Base-by-base conservation (phyloP, 148 eudicot genomes). In the Vaccinium darrowii region DNA sequence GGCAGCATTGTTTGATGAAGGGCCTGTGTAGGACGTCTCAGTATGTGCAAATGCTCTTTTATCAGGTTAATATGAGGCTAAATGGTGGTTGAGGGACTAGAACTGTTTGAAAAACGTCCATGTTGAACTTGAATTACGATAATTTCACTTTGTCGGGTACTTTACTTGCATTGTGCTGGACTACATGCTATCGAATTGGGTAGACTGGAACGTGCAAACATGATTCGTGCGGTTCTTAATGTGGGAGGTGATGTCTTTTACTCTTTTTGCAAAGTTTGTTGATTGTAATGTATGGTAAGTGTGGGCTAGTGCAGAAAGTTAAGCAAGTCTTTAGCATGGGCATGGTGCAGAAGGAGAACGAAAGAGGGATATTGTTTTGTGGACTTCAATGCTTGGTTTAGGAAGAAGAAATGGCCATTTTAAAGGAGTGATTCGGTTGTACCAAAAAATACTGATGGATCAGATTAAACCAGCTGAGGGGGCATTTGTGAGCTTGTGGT, bases 271-370 rank as follows among this genome's bases (percentile, higher is more conserved):
- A 88, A 84, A 92, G 97, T 87, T 90, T 92, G 39, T 83, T 94
- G 86, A 92, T 95, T 87, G 95, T 92, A 80, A 90, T 95, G 93
- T 93, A 93, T 89, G 95, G 98, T 0, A 93, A 90, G 76, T 92
- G 94, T 91, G 94, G 95, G 57, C 53, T 89, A 30, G 88, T 90
- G 16, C 87, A 83, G 63, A 89, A 89, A 58, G 98, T 93, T 39
- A 82, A 80, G 60, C 89, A 71, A 50, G 88, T 90, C 15, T 94
- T 92, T 83, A 74, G 84, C 16, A 86, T 91, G 89, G 87, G 72
- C 5, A 85, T 91, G 89, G 80, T 86, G 73, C 39, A 33, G 86
- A 86, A 63, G 79, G 82, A n/a, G 83, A 85, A 78, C 84, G 84
- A 49, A 87, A 87, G 74, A 90, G 90, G 51, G 96, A 94, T 84